Conservation (phyloP, 257 asterid genomes). For the Gentiana macrophylla region DNA sequence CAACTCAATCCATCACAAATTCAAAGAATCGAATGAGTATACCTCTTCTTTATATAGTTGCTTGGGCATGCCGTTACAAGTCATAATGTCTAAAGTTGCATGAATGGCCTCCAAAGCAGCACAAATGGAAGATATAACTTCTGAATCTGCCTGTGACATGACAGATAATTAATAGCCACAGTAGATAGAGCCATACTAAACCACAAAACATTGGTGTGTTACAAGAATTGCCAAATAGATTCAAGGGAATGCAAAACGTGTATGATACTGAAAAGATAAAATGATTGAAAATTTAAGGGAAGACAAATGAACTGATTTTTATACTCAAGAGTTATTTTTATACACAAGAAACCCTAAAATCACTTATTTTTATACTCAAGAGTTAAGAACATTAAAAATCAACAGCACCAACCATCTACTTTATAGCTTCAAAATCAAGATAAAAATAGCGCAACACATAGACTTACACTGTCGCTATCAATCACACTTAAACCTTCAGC, state of each 20-base stretch:
- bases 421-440: constrained; percentile 8
- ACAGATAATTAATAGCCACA: too few relatives aligned
- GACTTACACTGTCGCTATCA: constrained; percentile 75
- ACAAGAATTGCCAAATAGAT: too few relatives aligned
- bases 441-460: constrained; percentile 9
- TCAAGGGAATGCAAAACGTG: too few relatives aligned
- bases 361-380: too few relatives aligned
- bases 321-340: too few relatives aligned
- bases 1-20: neutral
- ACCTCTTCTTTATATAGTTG: constrained; percentile 95
- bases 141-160: constrained; percentile 67
- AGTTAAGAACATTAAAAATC: too few relatives aligned
- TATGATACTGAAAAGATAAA: too few relatives aligned
- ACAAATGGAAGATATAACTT: constrained; percentile 58
- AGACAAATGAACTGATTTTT: too few relatives aligned
- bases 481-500: constrained; percentile 91
- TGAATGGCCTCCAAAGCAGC: constrained; percentile 88
- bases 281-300: too few relatives aligned
- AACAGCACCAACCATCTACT: neutral
- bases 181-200: too few relatives aligned
- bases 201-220: too few relatives aligned
- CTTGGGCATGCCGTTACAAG: constrained; percentile 81
- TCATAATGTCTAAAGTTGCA: constrained; percentile 87
- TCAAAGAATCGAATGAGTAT: constrained; percentile 10
- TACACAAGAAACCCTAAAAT: too few relatives aligned